These are phyloP conservation scores for Xerocomellus intermedius DNA, from an alignment of 768 basidiomycete species.

Conservation along the genomic window DNA sequence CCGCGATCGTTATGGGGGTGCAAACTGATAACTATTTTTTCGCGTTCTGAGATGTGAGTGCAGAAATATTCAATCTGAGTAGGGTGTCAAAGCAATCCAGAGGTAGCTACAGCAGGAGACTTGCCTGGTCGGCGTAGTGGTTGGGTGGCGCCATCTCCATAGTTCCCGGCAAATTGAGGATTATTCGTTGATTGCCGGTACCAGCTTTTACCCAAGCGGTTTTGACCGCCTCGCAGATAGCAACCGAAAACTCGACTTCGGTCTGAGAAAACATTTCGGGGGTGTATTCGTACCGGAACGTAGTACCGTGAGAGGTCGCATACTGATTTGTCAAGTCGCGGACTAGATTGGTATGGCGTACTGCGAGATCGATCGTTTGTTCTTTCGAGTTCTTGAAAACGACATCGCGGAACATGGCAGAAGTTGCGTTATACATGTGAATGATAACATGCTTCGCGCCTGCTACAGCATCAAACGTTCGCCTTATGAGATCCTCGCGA, in stretches of 20 bases:
- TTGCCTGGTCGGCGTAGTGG: constrained; percentile 94
- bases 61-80: constrained; percentile 91
- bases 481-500: constrained; percentile 89
- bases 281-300: constrained; percentile 96
- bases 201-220: constrained; percentile 88
- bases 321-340: constrained; percentile 84
- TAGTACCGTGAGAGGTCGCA: constrained; percentile 78
- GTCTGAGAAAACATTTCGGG: constrained; percentile 99
- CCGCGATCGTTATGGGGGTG: constrained; percentile 99
- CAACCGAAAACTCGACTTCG: constrained; percentile 90
- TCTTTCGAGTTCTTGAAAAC: constrained; percentile 95
- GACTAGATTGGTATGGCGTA: constrained; percentile 82
- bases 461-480: constrained; percentile 85
- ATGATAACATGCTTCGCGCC: constrained; percentile 91
- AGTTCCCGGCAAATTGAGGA: constrained; percentile 96
- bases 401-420: constrained; percentile 84
- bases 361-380: constrained; percentile 87
- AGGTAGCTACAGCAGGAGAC: constrained; percentile 15
- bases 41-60: constrained; percentile 79
- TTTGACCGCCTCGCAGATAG: constrained; percentile 93
- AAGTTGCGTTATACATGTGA: constrained; percentile 99
- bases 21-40: constrained; percentile 86
- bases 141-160: constrained; percentile 98
- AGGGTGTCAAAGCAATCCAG: constrained; percentile 5
- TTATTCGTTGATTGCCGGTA: constrained; percentile 81